A percentile compares a stretch with the other conserved stretches of the same genome.
Conservation (phyloP, 192 early-diverging fungal species). For the Coemansia sp. region DNA sequence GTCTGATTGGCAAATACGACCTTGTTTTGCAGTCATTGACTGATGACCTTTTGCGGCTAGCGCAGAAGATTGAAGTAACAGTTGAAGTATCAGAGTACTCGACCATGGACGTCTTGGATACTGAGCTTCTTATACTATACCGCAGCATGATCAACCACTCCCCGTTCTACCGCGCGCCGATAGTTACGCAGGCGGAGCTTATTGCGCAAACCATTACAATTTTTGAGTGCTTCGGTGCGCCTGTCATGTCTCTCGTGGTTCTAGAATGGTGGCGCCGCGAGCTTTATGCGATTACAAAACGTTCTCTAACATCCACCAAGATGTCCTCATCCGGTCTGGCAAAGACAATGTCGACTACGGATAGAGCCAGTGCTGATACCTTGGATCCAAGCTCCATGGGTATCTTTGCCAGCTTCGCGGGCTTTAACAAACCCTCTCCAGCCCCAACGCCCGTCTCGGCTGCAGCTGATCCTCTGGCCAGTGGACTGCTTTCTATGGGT, state of each 20-base stretch:
- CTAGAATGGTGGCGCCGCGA: constrained; percentile 52
- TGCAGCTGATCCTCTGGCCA: constrained; percentile 24
- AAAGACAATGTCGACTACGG: background rate
- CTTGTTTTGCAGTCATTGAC: constrained; percentile 39
- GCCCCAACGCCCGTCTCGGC: background rate
- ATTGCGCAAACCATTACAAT: constrained; percentile 52
- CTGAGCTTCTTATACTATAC: constrained; percentile 47
- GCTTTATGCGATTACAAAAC: constrained; percentile 28
- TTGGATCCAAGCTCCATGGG: constrained; percentile 25
- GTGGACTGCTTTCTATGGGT: constrained; percentile 28
- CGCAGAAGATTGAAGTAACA: constrained; percentile 27
- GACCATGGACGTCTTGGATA: constrained; percentile 43
- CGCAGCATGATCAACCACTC: constrained; percentile 46
- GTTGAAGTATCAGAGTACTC: constrained; percentile 24
- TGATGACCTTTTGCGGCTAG: constrained; percentile 30
- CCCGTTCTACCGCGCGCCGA: constrained; percentile 40
- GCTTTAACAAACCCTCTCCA: constrained; percentile 7
- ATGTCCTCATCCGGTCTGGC: background rate
- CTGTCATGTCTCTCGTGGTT: constrained; percentile 51
- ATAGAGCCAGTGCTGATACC: constrained; percentile 10
- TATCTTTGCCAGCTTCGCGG: constrained; percentile 28
- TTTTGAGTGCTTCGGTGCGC: constrained; percentile 50
- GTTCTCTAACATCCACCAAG: background rate
- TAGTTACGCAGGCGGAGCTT: constrained; percentile 40
- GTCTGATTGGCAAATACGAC: constrained; percentile 39